A percentile compares a stretch with the other conserved stretches of the same genome.
phyloP scores from a whole-genome alignment of 2,329 filamentous ascomycete genomes.

The Didymella lethalis region DNA sequence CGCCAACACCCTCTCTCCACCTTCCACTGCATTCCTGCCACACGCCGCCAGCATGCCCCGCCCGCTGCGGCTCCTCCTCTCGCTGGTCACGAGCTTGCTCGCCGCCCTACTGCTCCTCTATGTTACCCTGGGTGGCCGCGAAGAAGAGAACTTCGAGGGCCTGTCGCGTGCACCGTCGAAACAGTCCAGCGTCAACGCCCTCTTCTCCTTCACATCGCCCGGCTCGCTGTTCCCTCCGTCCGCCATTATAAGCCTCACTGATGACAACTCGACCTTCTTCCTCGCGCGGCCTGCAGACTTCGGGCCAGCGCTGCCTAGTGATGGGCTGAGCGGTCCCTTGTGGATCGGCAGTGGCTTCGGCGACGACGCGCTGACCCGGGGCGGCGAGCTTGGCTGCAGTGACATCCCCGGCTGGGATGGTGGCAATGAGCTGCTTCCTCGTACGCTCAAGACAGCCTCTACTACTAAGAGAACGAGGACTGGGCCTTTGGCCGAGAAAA shows the following conservation, averaged over 20 bases:
- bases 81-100: conserved; percentile 54
- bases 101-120: conserved; percentile 56
- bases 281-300: conserved; percentile 92
- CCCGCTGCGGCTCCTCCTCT: conserved; percentile 50
- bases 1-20: conserved; percentile 1
- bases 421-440: conserved; percentile 37
- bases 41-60: conserved; percentile 42
- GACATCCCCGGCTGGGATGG: conserved; percentile 90
- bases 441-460: conserved; percentile 15
- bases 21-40: conserved; percentile 13
- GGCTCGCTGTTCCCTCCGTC: conserved; percentile 94
- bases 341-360: conserved; percentile 95
- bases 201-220: conserved; percentile 63
- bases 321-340: conserved; percentile 84
- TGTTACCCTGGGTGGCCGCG: conserved; percentile 40
- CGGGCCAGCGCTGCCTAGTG: conserved; percentile 77
- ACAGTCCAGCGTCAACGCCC: conserved; percentile 48
- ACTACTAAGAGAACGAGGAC: conserved; percentile 18
- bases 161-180: conserved; percentile 32
- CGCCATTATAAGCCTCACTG: conserved; percentile 92
- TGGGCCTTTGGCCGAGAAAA: conserved; percentile 18
- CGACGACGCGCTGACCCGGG: conserved; percentile 72
- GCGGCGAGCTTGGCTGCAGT: conserved; percentile 92
- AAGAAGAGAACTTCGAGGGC: conserved; percentile 28
- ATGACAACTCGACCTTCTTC: conserved; percentile 98